These are phyloP conservation scores for Didymella sp. DNA, from an alignment of 2,329 filamentous ascomycete species.

Conservation along the genomic window DNA sequence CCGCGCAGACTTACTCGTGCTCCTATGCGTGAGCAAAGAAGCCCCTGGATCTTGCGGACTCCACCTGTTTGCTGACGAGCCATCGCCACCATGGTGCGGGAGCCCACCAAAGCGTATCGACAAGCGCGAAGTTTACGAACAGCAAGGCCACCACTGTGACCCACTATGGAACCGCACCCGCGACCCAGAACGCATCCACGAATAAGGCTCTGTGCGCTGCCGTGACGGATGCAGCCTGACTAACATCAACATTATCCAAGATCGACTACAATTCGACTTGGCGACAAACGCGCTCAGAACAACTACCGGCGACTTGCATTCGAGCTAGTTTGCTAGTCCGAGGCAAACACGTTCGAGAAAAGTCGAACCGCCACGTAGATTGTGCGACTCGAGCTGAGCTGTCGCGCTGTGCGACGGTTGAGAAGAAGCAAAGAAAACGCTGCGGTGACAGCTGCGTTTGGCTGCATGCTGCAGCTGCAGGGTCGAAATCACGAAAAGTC, in stretches of 20 bases:
- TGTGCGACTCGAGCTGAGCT: not conserved
- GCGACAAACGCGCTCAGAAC: not conserved
- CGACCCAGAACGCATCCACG: not conserved
- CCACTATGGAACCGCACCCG: not conserved
- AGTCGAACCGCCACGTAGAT: not conserved
- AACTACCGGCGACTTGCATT: not conserved
- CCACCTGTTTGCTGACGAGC: constrained; percentile 8
- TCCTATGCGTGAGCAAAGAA: not conserved
- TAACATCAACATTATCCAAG: not conserved
- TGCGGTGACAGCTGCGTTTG: not conserved
- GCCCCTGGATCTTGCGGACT: constrained; percentile 1
- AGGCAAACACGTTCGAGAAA: not conserved
- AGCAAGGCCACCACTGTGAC: not conserved
- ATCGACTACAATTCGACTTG: not conserved
- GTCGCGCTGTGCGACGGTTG: not conserved
- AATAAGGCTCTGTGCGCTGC: not conserved
- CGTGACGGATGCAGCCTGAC: not conserved
- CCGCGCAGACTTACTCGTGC: constrained; percentile 3
- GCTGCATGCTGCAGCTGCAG: constrained; percentile 15
- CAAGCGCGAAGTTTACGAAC: constrained; percentile 11
- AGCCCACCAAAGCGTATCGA: constrained; percentile 6
- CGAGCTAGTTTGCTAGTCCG: not conserved
- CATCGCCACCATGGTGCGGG: constrained; percentile 10
- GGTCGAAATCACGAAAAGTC: constrained; percentile 4
- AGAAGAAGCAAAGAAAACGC: not conserved